These are phyloP conservation scores for Adansonia digitata DNA, from an alignment of 345 rosid genomes.

Conservation along the genomic window DNA sequence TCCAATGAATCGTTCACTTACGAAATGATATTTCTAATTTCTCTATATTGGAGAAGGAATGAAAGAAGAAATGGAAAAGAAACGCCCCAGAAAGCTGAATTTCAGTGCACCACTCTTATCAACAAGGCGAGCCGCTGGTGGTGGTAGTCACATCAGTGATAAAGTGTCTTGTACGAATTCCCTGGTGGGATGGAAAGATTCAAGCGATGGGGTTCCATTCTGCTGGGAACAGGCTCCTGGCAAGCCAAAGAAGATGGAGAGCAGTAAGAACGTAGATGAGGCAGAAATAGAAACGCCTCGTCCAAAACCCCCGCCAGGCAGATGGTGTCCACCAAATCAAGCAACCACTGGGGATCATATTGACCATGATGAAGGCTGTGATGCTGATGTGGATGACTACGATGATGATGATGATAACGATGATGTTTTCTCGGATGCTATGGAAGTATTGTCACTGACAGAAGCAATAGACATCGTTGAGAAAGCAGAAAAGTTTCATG, in stretches of 20 bases:
- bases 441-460: constrained; percentile 65
- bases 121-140: constrained; percentile 36
- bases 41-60: constrained; percentile 1
- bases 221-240: constrained; percentile 90
- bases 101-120: constrained; percentile 72
- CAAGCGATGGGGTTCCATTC: constrained; percentile 55
- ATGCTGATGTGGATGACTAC: constrained; percentile 34
- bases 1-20: neutral
- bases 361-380: constrained; percentile 23
- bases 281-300: constrained; percentile 51
- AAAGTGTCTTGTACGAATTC: constrained; percentile 21
- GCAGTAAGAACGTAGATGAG: constrained; percentile 17
- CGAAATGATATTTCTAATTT: neutral
- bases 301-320: constrained; percentile 60
- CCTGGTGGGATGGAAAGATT: constrained; percentile 12
- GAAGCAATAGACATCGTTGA: constrained; percentile 79
- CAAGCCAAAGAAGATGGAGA: constrained; percentile 44
- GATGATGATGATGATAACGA: constrained; percentile 9
- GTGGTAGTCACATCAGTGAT: constrained; percentile 9
- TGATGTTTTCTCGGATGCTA: constrained; percentile 37
- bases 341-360: neutral
- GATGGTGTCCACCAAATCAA: constrained; percentile 26
- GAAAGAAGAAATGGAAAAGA: constrained; percentile 28
- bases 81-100: constrained; percentile 49
- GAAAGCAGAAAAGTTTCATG: constrained; percentile 31